A percentile compares a stretch with the other conserved stretches of the same genome.
Evolutionary conservation across 2,329 filamentous ascomycete species (phyloP).

Genomic region (Tolypocladium amazonense): DNA sequence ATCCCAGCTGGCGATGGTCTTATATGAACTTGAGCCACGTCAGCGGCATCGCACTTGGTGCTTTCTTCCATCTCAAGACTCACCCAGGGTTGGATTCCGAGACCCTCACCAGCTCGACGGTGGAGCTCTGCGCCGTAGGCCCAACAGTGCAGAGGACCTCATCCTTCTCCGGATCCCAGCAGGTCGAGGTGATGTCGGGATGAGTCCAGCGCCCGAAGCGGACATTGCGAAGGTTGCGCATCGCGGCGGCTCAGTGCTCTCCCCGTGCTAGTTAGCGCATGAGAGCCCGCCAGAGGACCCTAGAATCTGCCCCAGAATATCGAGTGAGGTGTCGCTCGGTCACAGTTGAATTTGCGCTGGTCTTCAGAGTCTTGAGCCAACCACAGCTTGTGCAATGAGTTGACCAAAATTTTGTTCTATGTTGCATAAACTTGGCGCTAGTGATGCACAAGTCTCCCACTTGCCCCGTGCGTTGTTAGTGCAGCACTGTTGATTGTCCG

Average conservation of each 20-base stretch:
- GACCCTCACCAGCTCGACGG: slow-evolving; percentile 60
- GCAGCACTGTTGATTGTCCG: neutral
- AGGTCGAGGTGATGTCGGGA: slow-evolving; percentile 58
- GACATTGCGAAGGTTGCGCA: slow-evolving; percentile 83
- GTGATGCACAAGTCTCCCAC: slow-evolving; percentile 1
- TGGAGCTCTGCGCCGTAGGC: slow-evolving; percentile 56
- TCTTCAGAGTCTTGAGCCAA: neutral
- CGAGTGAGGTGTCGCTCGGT: neutral
- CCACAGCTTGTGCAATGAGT: slow-evolving; percentile 1
- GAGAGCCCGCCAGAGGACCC: neutral
- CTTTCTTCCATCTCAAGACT: neutral
- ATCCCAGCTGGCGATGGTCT: slow-evolving; percentile 73
- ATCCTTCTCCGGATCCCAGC: slow-evolving; percentile 77
- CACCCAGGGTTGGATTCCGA: slow-evolving; percentile 27
- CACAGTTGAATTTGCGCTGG: neutral
- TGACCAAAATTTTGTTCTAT: slow-evolving; percentile 6
- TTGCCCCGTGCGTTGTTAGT: neutral
- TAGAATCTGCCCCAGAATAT: neutral
- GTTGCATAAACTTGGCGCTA: slow-evolving; percentile 8
- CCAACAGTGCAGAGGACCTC: slow-evolving; percentile 77
- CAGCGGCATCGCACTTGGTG: neutral
- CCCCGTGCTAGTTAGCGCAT: slow-evolving; percentile 1
- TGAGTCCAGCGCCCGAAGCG: slow-evolving; percentile 56
- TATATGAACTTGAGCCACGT: slow-evolving; percentile 14
- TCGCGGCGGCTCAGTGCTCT: slow-evolving; percentile 24